These are phyloP conservation scores for Pichia inconspicua DNA, from an alignment of 1,139 yeast species.

Conservation along the genomic window DNA sequence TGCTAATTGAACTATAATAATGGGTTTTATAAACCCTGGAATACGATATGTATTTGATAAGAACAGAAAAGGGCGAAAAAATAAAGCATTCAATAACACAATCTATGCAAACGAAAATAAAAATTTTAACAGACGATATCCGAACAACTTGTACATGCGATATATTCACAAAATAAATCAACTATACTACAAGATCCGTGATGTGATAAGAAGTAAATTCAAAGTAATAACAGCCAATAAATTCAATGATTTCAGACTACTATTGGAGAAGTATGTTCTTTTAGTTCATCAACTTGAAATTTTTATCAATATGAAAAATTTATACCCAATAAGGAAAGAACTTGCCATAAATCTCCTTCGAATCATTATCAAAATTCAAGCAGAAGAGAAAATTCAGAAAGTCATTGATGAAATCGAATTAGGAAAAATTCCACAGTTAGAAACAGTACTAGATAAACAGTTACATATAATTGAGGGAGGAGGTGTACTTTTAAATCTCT, in stretches of 20 bases:
- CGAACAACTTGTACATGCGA: constrained; percentile 4
- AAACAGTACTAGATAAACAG: constrained; percentile 3
- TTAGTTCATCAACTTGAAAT: constrained; percentile 3
- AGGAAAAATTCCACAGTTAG: constrained; percentile 5
- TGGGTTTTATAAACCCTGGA: constrained; percentile 16
- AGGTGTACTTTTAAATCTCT: constrained; percentile 7
- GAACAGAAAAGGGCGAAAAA: constrained; percentile 6
- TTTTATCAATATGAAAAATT: neutral
- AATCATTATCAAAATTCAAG: constrained; percentile 3
- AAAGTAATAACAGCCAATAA: neutral
- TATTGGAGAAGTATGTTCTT: constrained; percentile 4
- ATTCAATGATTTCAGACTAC: neutral
- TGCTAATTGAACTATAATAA: neutral
- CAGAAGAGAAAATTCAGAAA: neutral
- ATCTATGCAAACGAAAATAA: constrained; percentile 8
- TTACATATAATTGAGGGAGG: constrained; percentile 11
- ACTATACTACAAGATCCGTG: neutral
- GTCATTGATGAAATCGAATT: neutral
- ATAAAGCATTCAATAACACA: constrained; percentile 2
- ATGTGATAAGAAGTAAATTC: neutral
- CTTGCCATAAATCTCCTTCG: constrained; percentile 3
- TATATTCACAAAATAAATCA: neutral
- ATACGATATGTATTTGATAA: constrained; percentile 6
- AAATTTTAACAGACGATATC: constrained; percentile 10
- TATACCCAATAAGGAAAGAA: constrained; percentile 1